These are phyloP conservation scores for Ambrosia hybrid DNA, from an alignment of 140 eudicot species.

Conservation along the genomic window DNA sequence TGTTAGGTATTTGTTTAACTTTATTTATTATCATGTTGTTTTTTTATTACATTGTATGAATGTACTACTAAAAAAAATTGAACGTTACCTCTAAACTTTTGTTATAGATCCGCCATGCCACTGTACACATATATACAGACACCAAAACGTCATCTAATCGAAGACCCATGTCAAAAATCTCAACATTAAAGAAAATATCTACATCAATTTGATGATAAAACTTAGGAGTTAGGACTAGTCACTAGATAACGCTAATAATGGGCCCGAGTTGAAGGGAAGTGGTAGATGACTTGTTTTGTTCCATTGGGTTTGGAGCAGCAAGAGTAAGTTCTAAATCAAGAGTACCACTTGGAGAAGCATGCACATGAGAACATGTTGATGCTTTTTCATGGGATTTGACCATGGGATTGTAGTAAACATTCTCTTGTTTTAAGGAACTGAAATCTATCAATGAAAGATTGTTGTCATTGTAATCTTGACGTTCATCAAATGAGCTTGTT, in stretches of 20 bases:
- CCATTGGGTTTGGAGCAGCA: slow-evolving; percentile 44
- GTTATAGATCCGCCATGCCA: too few relatives aligned
- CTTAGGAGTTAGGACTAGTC: too few relatives aligned
- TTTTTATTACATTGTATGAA: too few relatives aligned
- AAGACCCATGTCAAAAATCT: slow-evolving; percentile 8
- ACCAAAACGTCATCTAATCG: slow-evolving; percentile 7
- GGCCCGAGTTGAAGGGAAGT: slow-evolving; percentile 40
- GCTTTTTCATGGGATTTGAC: slow-evolving; percentile 27
- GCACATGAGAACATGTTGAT: slow-evolving; percentile 27
- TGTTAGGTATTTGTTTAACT: too few relatives aligned
- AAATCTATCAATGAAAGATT: slow-evolving; percentile 37
- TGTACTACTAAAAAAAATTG: too few relatives aligned
- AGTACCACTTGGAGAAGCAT: slow-evolving; percentile 23
- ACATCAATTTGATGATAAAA: slow-evolving; percentile 16
- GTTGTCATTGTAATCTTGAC: slow-evolving; percentile 28
- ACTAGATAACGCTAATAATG: slow-evolving; percentile 44
- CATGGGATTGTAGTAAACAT: slow-evolving; percentile 24
- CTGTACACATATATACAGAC: too few relatives aligned
- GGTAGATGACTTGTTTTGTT: slow-evolving; percentile 38
- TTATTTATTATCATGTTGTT: too few relatives aligned
- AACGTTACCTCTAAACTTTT: too few relatives aligned
- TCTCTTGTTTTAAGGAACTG: slow-evolving; percentile 32
- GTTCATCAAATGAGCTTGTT: slow-evolving; percentile 34
- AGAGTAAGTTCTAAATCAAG: slow-evolving; percentile 63
- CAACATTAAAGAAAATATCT: slow-evolving; percentile 19